A percentile compares a stretch with the other conserved stretches of the same genome.
phyloP scores from a whole-genome alignment of 2,329 filamentous ascomycete genomes.

The Hirsutella rhossiliensis region DNA sequence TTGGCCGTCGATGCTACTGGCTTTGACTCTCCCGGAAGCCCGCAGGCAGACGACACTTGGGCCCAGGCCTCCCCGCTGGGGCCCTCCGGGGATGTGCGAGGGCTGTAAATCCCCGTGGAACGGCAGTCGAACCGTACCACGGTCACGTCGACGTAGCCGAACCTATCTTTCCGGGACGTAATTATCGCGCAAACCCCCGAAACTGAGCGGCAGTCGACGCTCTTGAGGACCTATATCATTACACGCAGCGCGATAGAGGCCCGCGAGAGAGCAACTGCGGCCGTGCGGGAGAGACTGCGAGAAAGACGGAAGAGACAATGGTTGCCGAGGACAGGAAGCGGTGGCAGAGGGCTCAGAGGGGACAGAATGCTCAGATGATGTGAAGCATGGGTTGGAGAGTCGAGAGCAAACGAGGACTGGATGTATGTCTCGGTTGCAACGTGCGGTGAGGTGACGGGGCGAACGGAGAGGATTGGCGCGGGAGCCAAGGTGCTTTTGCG shows the following conservation, averaged over 20 bases:
- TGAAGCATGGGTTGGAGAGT: not conserved
- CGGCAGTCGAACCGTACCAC: conserved; percentile 28
- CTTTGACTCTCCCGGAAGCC: conserved; percentile 6
- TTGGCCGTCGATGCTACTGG: not conserved
- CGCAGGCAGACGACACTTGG: conserved; percentile 10
- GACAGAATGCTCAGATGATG: conserved; percentile 8
- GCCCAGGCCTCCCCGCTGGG: conserved; percentile 5
- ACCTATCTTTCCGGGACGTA: conserved; percentile 14
- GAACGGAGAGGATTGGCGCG: conserved; percentile 5
- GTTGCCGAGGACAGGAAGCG: not conserved
- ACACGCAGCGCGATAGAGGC: not conserved
- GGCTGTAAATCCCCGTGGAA: conserved; percentile 19
- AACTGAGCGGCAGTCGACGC: conserved; percentile 7
- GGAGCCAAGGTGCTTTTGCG: conserved; percentile 14
- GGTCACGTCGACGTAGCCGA: conserved; percentile 16
- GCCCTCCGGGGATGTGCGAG: conserved; percentile 5
- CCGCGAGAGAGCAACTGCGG: not conserved
- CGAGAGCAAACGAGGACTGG: not conserved
- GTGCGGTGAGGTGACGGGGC: conserved; percentile 5
- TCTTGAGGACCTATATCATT: not conserved
- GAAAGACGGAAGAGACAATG: not conserved
- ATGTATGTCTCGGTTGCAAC: conserved; percentile 18
- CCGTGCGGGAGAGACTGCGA: not conserved
- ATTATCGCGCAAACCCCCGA: conserved; percentile 13
- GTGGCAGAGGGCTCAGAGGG: conserved; percentile 4